Conservation (phyloP, 352 stramenopile genomes). For the Globisporangium yorkense region DNA sequence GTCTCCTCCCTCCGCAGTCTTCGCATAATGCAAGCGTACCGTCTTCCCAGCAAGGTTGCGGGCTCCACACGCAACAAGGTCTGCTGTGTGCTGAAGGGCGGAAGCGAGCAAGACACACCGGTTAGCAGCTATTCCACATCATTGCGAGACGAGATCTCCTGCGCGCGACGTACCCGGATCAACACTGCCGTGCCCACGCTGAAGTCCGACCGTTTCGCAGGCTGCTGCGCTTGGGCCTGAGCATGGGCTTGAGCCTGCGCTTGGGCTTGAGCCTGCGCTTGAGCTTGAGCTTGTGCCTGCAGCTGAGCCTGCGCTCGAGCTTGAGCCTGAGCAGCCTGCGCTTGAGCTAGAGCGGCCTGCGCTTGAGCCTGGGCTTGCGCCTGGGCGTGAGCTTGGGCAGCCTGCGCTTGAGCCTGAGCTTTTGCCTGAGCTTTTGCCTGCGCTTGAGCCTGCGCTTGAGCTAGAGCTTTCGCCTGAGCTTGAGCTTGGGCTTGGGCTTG, state of each 20-base stretch:
- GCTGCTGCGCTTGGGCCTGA: constrained; percentile 2
- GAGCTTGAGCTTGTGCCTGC: constrained; percentile 4
- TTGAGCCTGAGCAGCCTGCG: constrained; percentile 1
- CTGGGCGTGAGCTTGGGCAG: constrained; percentile 2
- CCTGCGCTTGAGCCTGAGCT: background rate
- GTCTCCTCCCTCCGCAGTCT: background rate
- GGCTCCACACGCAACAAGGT: constrained; percentile 69
- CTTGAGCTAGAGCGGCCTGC: background rate
- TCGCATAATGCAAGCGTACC: constrained; percentile 12
- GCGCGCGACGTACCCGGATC: constrained; percentile 43
- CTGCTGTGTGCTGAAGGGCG: constrained; percentile 44
- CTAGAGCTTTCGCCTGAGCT: constrained; percentile 6
- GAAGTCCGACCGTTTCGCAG: constrained; percentile 54
- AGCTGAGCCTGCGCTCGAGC: background rate
- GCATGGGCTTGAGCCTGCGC: background rate
- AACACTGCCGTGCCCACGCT: constrained; percentile 55
- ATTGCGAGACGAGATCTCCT: background rate
- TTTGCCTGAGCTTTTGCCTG: background rate
- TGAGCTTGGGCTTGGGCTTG: constrained; percentile 2
- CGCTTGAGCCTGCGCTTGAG: constrained; percentile 4
- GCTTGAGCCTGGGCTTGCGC: constrained; percentile 6
- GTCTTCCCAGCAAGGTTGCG: constrained; percentile 68
- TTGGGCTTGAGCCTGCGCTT: constrained; percentile 9
- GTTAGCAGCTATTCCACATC: background rate
- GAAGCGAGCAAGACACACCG: background rate